Evolutionary conservation across 257 asterid species (phyloP).

Genomic region (Primulina tabacum): DNA sequence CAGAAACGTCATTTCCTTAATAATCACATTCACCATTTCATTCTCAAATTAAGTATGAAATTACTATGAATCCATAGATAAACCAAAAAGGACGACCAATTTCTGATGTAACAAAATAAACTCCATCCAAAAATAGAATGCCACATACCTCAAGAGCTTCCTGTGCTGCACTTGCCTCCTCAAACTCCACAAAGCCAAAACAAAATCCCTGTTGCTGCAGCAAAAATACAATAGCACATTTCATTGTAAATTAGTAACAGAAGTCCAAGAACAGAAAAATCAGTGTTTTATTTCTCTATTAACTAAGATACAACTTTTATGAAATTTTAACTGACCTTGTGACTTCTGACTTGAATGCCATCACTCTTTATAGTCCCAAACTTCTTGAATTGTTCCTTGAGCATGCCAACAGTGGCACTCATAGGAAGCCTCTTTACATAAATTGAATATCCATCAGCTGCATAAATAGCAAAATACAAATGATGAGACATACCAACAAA

Average conservation of each 20-base stretch:
- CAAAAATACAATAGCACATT: conserved; percentile 11
- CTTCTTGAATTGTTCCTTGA: conserved; percentile 70
- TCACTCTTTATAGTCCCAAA: conserved; percentile 74
- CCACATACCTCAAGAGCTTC: conserved; percentile 69
- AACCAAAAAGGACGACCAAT: not conserved
- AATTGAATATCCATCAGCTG: conserved; percentile 86
- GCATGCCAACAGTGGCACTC: conserved; percentile 57
- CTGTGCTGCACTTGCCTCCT: conserved; percentile 58
- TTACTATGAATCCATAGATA: not conserved
- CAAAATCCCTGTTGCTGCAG: conserved; percentile 56
- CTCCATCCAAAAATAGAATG: not conserved
- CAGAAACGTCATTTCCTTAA: not conserved
- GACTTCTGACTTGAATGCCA: conserved; percentile 90
- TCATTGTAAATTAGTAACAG: conserved; percentile 5
- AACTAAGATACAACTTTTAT: conserved; percentile 6
- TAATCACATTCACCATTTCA: not conserved
- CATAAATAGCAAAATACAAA: conserved; percentile 22
- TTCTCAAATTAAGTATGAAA: not conserved
- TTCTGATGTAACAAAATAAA: not conserved
- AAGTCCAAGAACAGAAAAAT: conserved; percentile 12
- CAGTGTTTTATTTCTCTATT: conserved; percentile 2
- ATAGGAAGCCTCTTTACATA: conserved; percentile 82
- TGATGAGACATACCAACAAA: not conserved
- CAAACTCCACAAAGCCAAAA: conserved; percentile 84
- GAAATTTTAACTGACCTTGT: conserved; percentile 46